Evolutionary conservation across 352 stramenopile species (phyloP).

Genomic region (Phytophthora idaei): DNA sequence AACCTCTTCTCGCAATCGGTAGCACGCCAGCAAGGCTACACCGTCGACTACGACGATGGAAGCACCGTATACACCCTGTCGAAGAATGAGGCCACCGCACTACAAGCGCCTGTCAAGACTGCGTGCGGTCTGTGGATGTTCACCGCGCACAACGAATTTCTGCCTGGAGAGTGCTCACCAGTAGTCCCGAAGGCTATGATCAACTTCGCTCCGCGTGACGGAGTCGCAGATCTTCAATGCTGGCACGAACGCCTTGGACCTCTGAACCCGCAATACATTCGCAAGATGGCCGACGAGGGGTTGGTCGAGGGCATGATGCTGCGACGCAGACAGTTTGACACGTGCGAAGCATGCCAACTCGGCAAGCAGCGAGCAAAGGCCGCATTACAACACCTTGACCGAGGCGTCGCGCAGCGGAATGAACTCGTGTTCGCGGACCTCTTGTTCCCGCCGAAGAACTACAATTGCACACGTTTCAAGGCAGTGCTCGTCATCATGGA

Average conservation of each 20-base stretch:
- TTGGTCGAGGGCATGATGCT: background rate
- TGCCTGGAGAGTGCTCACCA: background rate
- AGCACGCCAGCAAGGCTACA: background rate
- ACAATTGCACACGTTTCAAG: background rate
- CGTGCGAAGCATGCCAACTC: background rate
- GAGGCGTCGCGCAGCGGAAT: background rate
- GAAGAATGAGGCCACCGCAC: background rate
- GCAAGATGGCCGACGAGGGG: background rate
- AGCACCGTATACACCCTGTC: background rate
- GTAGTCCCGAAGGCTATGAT: background rate
- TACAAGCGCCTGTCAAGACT: background rate
- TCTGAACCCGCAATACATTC: background rate
- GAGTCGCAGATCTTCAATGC: background rate
- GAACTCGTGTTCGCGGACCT: conserved; percentile 1
- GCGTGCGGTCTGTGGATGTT: conserved; percentile 7
- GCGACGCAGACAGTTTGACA: background rate
- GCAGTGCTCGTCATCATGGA: background rate
- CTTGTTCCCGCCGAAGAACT: background rate
- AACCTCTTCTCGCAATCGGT: conserved; percentile 3
- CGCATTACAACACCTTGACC: background rate
- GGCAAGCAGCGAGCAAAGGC: background rate
- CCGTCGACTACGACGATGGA: background rate
- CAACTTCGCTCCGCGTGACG: background rate
- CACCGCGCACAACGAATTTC: conserved; percentile 4
- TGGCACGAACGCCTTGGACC: background rate